A percentile compares a stretch with the other conserved stretches of the same genome.
Evolutionary conservation across 2,329 filamentous ascomycete species (phyloP).

Genomic region (Clonostachys rosea): DNA sequence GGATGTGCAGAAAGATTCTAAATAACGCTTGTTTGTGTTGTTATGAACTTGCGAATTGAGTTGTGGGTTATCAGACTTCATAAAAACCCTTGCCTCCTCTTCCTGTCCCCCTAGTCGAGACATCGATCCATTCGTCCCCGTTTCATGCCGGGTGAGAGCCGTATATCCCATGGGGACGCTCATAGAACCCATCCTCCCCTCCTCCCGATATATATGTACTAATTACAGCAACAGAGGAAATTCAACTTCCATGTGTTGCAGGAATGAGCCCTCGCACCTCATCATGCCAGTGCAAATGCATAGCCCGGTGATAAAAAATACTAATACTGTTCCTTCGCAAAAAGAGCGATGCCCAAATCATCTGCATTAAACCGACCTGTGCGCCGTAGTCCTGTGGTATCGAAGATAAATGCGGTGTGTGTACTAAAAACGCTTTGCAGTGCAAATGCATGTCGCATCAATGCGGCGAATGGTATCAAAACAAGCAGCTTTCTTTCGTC

Average conservation of each 20-base stretch:
- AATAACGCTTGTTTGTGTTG: constrained; percentile 9
- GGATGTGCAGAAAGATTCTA: constrained; percentile 25
- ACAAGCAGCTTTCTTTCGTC: background rate
- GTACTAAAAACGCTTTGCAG: constrained; percentile 32
- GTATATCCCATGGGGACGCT: no score
- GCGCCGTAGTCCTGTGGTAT: constrained; percentile 29
- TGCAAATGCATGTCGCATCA: constrained; percentile 27
- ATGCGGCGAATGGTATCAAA: background rate
- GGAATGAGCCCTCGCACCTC: background rate
- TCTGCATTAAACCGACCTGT: background rate
- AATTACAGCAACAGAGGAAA: no score
- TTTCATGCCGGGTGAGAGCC: no score
- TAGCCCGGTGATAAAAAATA: background rate
- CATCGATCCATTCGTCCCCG: no score
- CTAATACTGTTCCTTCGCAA: background rate
- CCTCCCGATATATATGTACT: no score
- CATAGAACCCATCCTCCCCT: no score
- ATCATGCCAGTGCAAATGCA: background rate
- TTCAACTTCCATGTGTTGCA: background rate
- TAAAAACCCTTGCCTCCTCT: no score
- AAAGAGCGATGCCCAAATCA: background rate
- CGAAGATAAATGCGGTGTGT: constrained; percentile 32
- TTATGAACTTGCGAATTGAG: no score
- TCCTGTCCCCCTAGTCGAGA: no score
- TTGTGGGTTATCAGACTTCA: no score